phyloP scores from a whole-genome alignment of 768 basidiomycete genomes.

The Nevesoporus exiguus region DNA sequence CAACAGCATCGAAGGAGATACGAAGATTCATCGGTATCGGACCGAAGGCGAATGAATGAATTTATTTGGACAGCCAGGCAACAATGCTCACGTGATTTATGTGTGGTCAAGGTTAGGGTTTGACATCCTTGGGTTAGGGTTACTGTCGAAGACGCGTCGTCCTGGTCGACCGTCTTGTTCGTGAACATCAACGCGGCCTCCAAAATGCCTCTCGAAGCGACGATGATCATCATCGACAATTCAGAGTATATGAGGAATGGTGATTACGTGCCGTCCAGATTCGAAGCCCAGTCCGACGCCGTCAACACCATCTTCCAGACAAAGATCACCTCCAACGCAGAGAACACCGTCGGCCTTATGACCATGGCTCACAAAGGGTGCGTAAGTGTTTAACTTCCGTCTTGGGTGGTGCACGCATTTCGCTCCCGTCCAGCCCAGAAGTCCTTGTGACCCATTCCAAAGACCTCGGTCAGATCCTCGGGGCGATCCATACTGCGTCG shows the following conservation, averaged over 20 bases:
- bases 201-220: conserved; percentile 94
- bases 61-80: too few species aligned
- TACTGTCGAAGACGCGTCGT: conserved; percentile 26
- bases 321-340: conserved; percentile 94
- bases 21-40: too few species aligned
- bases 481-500: conserved; percentile 69
- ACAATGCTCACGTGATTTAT: too few species aligned
- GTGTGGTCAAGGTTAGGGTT: conserved; percentile 14
- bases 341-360: conserved; percentile 97
- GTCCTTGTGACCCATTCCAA: conserved; percentile 95
- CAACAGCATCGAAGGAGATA: too few species aligned
- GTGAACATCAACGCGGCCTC: conserved; percentile 10
- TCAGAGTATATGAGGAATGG: conserved; percentile 97
- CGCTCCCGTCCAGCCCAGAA: conserved; percentile 61
- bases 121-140: conserved; percentile 17
- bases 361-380: conserved; percentile 97
- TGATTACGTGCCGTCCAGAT: conserved; percentile 83
- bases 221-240: conserved; percentile 97
- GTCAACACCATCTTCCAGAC: conserved; percentile 86
- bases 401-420: background rate
- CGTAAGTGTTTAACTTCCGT: conserved; percentile 24
- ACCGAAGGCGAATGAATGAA: too few species aligned
- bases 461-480: conserved; percentile 88
- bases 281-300: conserved; percentile 89
- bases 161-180: conserved; percentile 18